Evolutionary conservation across 345 rosid genomes (phyloP).

Genomic region (Angophora floribunda): DNA sequence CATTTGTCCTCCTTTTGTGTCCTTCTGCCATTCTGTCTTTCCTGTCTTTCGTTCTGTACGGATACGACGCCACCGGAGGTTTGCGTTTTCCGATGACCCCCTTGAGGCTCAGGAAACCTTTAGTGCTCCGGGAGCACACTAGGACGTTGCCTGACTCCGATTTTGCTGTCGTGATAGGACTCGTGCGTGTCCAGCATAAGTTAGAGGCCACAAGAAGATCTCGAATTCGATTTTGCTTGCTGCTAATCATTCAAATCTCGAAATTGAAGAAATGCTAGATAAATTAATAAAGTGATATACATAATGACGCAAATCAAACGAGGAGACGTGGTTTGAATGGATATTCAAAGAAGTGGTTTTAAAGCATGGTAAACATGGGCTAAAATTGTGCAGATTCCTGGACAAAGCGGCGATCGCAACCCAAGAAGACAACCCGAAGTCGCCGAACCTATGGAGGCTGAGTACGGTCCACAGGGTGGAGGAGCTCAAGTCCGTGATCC

Average conservation of each 20-base stretch:
- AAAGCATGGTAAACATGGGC: neutral
- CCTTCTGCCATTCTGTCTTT: neutral
- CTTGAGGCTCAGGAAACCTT: neutral
- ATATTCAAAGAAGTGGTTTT: neutral
- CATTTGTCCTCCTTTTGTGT: neutral
- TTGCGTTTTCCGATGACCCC: neutral
- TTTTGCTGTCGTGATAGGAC: neutral
- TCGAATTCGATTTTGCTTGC: neutral
- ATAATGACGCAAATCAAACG: neutral
- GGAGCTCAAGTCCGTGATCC: conserved; percentile 64
- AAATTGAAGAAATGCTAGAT: neutral
- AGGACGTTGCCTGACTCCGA: neutral
- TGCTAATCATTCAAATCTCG: neutral
- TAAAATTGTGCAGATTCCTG: conserved; percentile 34
- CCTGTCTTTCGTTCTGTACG: neutral
- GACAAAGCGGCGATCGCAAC: conserved; percentile 74
- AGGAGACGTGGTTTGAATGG: neutral
- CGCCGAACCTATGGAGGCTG: conserved; percentile 59
- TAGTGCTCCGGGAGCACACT: neutral
- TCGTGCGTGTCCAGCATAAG: neutral
- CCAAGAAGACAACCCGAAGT: conserved; percentile 35
- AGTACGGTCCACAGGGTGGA: conserved; percentile 86
- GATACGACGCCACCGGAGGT: neutral
- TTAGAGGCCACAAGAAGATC: neutral
- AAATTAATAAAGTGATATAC: neutral